Base-by-base conservation (phyloP, 2,329 filamentous ascomycete species). In the Fusarium ambrosium region DNA sequence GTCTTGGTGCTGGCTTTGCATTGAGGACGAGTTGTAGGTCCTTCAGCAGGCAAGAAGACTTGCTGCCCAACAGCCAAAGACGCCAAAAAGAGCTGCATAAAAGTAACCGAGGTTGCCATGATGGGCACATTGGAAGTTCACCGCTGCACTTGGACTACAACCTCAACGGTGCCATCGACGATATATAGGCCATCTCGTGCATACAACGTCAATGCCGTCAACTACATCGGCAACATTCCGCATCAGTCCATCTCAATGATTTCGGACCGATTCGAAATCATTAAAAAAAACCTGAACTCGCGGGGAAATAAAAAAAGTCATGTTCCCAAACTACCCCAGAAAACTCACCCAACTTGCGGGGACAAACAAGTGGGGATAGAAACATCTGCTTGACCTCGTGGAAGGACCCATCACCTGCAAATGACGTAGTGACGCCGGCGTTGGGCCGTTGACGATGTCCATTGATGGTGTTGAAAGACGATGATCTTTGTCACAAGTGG, bases 21-120 rank as follows among this genome's bases (percentile, higher is more conserved):
- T 63, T 80, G 75, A 4, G 77, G 73, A 10, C 80, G 80, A 36
- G 72, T 65, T n/a, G 78, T 78, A 48, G 80, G 79, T 1, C 80
- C 80, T 7, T 78, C 58, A 1, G 68, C 72, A n/a, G 73, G 66
- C 20, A 78, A 32, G 48, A 74, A 81, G 10, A 81, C 71, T 60
- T 81, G 79, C 68, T 81, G 80, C 7, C 75, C 77, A 3, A 66
- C 62, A 39, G 66, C 78, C 56, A 78, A 27, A 6, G 74, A 74
- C 18, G 61, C 76, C 43, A 79, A 61, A 41, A 77, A 36, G 16
- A 79, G 62, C 36, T 76, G 74, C 34, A 68, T 48, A 7, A 76
- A 29, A 41, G 63, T 45, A n/a, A 68, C 20, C 34, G 70, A 69
- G 60, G 24, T 48, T 39, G 63, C 64, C 77, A 77, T 79, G 58